Evolutionary conservation across 2,329 filamentous ascomycete species (phyloP).

Genomic region (Cercospora sp.): DNA sequence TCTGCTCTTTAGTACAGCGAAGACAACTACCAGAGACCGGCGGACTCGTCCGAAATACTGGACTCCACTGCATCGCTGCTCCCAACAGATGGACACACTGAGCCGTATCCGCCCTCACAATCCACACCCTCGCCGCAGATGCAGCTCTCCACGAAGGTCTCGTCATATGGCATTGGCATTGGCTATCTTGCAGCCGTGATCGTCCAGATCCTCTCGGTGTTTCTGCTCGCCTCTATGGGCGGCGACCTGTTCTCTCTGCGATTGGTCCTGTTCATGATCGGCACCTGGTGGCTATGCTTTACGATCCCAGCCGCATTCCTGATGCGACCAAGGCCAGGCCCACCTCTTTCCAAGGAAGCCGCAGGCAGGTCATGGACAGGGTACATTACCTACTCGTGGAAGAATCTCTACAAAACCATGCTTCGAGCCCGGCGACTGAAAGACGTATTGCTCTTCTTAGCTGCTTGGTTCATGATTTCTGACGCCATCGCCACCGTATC

Average conservation of each 20-base stretch:
- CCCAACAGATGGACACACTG: constrained; percentile 24
- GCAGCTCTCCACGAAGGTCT: constrained; percentile 83
- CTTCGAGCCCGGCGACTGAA: constrained; percentile 70
- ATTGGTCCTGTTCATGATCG: constrained; percentile 82
- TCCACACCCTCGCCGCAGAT: constrained; percentile 64
- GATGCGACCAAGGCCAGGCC: constrained; percentile 84
- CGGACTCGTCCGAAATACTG: not conserved
- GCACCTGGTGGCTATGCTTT: constrained; percentile 90
- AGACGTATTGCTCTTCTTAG: constrained; percentile 77
- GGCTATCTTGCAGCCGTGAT: constrained; percentile 86
- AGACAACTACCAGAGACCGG: constrained; percentile 11
- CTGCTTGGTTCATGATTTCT: constrained; percentile 90
- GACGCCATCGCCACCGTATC: constrained; percentile 94
- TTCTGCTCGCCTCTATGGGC: constrained; percentile 69
- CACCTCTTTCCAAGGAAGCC: constrained; percentile 55
- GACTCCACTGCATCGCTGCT: constrained; percentile 24
- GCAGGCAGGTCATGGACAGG: constrained; percentile 57
- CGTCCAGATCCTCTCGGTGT: constrained; percentile 77
- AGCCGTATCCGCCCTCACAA: constrained; percentile 38
- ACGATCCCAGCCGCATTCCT: constrained; percentile 85
- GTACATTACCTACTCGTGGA: constrained; percentile 84
- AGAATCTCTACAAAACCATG: constrained; percentile 76
- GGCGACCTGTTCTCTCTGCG: constrained; percentile 83
- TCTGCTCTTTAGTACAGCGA: constrained; percentile 12
- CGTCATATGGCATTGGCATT: constrained; percentile 87